Conservation (phyloP, 2,329 filamentous ascomycete genomes). For the Aureobasidium subglaciale region DNA sequence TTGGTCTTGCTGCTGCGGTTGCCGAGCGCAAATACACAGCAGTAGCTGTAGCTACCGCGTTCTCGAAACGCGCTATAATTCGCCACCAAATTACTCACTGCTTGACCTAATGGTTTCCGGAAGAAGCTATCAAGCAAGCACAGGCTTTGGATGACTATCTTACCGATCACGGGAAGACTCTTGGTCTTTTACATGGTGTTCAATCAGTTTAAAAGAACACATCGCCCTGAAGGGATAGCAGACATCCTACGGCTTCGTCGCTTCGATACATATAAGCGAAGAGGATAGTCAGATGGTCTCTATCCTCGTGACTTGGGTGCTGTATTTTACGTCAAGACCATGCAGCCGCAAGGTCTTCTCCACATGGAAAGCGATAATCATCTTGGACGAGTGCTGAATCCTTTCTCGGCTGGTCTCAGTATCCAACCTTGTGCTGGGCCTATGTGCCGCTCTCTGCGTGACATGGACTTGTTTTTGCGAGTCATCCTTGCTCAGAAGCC, state of each 20-base stretch:
- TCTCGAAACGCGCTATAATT: constrained; percentile 31
- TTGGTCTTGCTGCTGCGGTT: constrained; percentile 26
- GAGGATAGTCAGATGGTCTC: constrained; percentile 31
- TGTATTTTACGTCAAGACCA: constrained; percentile 48
- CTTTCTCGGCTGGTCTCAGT: constrained; percentile 25
- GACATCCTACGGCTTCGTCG: constrained; percentile 43
- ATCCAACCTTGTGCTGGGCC: constrained; percentile 49
- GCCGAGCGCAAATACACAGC: constrained; percentile 24
- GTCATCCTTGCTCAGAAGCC: constrained; percentile 46
- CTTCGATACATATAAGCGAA: constrained; percentile 43
- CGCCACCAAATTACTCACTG: constrained; percentile 44
- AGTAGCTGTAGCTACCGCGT: constrained; percentile 29
- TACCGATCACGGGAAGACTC: constrained; percentile 21
- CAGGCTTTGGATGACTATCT: constrained; percentile 21
- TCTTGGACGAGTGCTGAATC: constrained; percentile 48
- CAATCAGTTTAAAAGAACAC: constrained; percentile 54
- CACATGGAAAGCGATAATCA: constrained; percentile 25
- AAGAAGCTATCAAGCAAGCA: constrained; percentile 26
- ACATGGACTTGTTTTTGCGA: constrained; percentile 48
- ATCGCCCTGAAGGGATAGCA: constrained; percentile 54
- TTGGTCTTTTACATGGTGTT: constrained; percentile 41
- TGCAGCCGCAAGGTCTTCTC: constrained; percentile 40
- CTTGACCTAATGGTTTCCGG: constrained; percentile 45
- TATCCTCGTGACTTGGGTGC: constrained; percentile 34
- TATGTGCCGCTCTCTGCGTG: constrained; percentile 45